These are phyloP conservation scores for Fusarium sp. DNA, from an alignment of 2,329 filamentous ascomycete species.

Conservation along the genomic window DNA sequence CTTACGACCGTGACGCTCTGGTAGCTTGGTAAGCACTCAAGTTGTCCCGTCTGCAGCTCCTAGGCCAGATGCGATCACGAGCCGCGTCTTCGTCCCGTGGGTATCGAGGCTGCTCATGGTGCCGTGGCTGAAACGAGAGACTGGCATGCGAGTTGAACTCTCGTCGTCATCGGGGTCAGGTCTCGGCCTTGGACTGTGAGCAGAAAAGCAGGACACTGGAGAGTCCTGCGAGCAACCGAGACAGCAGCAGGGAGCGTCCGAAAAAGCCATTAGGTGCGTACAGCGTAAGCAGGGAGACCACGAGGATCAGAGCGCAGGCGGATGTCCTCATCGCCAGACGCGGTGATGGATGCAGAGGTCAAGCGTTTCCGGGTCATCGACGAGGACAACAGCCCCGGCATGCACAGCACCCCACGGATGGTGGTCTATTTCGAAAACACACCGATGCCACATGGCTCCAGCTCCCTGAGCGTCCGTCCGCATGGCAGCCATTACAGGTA, in stretches of 20 bases:
- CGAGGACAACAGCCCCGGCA: not conserved
- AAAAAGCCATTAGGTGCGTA: conserved; percentile 1
- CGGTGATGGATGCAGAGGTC: conserved; percentile 19
- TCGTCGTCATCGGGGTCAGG: conserved; percentile 10
- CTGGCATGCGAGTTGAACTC: conserved; percentile 38
- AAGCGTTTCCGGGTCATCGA: conserved; percentile 1
- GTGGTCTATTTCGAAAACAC: conserved; percentile 9
- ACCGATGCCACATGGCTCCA: conserved; percentile 32
- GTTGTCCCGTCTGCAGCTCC: not conserved
- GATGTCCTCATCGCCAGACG: conserved; percentile 1
- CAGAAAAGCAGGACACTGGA: not conserved
- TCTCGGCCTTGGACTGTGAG: conserved; percentile 14
- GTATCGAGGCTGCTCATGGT: not conserved
- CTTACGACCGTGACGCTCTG: not conserved
- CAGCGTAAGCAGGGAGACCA: conserved; percentile 21
- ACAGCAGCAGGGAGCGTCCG: not conserved
- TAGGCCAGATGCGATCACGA: conserved; percentile 7
- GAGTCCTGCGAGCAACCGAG: not conserved
- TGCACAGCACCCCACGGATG: not conserved
- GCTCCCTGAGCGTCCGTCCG: not conserved
- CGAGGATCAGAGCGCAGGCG: conserved; percentile 3
- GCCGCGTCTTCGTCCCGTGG: conserved; percentile 5
- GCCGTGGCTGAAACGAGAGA: conserved; percentile 42
- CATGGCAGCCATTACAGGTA: conserved; percentile 1
- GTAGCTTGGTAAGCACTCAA: not conserved